These are phyloP conservation scores for Colletotrichum graminicola DNA, from an alignment of 2,329 filamentous ascomycete genomes.

Conservation along the genomic window DNA sequence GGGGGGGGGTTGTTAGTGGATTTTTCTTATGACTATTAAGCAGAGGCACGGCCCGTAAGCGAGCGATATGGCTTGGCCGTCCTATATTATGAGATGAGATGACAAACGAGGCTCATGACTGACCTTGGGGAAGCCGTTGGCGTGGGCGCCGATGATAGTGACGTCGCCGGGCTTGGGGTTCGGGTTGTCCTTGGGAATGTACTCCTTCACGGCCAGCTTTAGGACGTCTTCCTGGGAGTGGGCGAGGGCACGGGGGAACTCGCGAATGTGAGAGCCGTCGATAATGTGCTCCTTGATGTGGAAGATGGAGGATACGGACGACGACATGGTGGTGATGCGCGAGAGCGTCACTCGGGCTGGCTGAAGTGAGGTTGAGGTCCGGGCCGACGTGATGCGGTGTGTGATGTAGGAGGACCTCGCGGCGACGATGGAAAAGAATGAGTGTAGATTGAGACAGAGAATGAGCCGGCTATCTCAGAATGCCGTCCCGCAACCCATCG, in stretches of 20 bases:
- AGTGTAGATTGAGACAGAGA: not conserved
- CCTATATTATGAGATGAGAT: constrained; percentile 13
- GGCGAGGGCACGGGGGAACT: constrained; percentile 81
- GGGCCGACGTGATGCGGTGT: not conserved
- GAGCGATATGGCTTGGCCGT: not conserved
- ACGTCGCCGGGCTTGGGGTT: constrained; percentile 79
- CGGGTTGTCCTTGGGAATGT: constrained; percentile 79
- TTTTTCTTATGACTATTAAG: not conserved
- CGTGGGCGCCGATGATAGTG: constrained; percentile 88
- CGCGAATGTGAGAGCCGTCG: constrained; percentile 82
- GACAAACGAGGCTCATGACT: constrained; percentile 22
- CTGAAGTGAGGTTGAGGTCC: not conserved
- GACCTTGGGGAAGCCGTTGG: constrained; percentile 93
- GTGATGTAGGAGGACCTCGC: too few species aligned
- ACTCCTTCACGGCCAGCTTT: constrained; percentile 85
- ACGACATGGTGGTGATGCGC: constrained; percentile 44
- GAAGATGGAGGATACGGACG: constrained; percentile 59
- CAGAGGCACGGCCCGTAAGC: not conserved
- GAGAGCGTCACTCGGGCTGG: not conserved
- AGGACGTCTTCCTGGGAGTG: constrained; percentile 81
- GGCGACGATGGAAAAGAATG: not conserved
- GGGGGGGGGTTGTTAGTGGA: constrained; percentile 49
- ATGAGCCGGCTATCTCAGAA: not conserved
- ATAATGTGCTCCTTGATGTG: constrained; percentile 80
- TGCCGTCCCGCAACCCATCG: constrained; percentile 1